phyloP scores from a whole-genome alignment of 768 basidiomycete genomes.

The Suillus decipiens region DNA sequence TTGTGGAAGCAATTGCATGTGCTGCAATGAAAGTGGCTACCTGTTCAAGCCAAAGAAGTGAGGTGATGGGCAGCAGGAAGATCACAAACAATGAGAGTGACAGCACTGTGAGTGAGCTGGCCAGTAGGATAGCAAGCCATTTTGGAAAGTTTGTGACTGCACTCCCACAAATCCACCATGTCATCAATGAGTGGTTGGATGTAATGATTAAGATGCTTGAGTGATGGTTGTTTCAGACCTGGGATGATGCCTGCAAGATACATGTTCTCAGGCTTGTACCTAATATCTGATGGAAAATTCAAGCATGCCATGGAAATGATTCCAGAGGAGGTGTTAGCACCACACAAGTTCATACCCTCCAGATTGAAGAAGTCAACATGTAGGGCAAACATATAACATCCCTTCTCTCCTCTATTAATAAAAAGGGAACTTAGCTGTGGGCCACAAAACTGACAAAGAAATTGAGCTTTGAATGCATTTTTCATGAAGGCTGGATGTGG shows the following conservation, averaged over 20 bases:
- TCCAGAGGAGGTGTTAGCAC: neutral
- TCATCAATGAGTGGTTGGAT: conserved; percentile 15
- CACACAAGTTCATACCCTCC: neutral
- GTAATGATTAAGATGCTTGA: conserved; percentile 5
- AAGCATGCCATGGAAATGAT: neutral
- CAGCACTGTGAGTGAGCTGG: conserved; percentile 12
- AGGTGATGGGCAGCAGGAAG: too few relatives aligned
- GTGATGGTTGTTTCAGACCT: too few relatives aligned
- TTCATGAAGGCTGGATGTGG: conserved; percentile 8
- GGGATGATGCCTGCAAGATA: too few relatives aligned
- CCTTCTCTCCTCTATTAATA: conserved; percentile 19
- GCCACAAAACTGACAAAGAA: conserved; percentile 14
- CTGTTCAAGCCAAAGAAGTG: too few relatives aligned
- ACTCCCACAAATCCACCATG: conserved; percentile 17
- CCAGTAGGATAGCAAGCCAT: conserved; percentile 17
- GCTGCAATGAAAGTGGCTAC: too few relatives aligned
- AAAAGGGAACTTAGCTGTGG: too few relatives aligned
- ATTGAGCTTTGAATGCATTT: conserved; percentile 15
- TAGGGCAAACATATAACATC: conserved; percentile 2
- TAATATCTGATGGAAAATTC: too few relatives aligned
- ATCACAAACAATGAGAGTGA: conserved; percentile 15
- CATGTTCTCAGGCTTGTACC: too few relatives aligned
- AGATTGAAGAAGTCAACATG: conserved; percentile 14
- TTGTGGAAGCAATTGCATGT: too few relatives aligned
- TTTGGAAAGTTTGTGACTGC: too few relatives aligned